Percentiles rank a stretch among this genome's conserved stretches.
Evolutionary conservation across 495 filamentous ascomycete species (phyloP).

Genomic region (Collariella sp.): DNA sequence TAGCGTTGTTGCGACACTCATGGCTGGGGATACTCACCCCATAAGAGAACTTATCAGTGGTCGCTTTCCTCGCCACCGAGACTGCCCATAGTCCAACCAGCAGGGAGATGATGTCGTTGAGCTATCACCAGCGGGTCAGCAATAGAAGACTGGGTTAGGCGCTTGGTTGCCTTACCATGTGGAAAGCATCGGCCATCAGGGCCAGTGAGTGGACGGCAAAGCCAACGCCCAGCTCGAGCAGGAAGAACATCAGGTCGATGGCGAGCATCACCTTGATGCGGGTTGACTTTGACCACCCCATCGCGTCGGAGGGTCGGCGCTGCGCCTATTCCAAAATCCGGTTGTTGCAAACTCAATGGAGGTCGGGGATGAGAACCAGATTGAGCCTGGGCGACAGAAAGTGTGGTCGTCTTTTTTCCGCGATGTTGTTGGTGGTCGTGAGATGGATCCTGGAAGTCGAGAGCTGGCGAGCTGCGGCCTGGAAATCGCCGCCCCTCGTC

Average conservation of each 20-base stretch:
- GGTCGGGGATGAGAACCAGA: neutral
- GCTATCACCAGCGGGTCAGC: constrained; percentile 33
- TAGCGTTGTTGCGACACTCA: neutral
- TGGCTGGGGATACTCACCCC: constrained; percentile 51
- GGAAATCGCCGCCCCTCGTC: neutral
- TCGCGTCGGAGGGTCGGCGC: constrained; percentile 27
- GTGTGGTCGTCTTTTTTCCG: neutral
- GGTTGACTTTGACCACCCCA: constrained; percentile 88
- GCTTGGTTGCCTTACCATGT: constrained; percentile 60
- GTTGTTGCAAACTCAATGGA: neutral
- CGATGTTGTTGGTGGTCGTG: neutral
- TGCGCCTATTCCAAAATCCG: neutral
- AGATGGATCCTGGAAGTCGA: no score
- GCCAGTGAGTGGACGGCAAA: constrained; percentile 84
- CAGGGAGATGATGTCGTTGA: constrained; percentile 94
- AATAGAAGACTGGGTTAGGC: neutral
- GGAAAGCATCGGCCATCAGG: constrained; percentile 92
- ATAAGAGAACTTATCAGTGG: constrained; percentile 85
- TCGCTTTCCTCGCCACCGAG: constrained; percentile 69
- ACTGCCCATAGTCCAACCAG: constrained; percentile 93
- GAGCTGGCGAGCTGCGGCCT: neutral
- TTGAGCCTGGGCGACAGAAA: neutral
- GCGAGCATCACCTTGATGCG: constrained; percentile 87
- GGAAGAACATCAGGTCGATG: constrained; percentile 83
- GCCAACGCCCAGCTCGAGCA: constrained; percentile 78